Conservation (phyloP, 768 basidiomycete genomes). For the Kondoa subrosea region DNA sequence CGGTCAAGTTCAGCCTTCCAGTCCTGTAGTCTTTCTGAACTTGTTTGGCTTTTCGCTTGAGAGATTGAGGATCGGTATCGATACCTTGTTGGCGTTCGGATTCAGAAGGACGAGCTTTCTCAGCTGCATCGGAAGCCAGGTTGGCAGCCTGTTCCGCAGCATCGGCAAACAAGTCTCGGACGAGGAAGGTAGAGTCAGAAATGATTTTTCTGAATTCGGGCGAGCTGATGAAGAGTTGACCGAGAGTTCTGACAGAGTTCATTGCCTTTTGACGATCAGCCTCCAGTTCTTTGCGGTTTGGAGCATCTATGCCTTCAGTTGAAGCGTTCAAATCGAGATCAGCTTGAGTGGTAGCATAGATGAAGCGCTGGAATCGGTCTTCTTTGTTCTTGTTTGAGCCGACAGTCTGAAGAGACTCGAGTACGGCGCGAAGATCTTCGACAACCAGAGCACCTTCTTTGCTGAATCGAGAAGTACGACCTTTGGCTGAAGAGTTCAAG, state of each 20-base stretch:
- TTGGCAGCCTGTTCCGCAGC: slow-evolving; percentile 31
- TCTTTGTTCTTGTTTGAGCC: slow-evolving; percentile 32
- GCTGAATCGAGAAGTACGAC: slow-evolving; percentile 31
- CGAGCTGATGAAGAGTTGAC: slow-evolving; percentile 26
- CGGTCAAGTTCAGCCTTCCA: slow-evolving; percentile 23
- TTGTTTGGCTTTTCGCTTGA: slow-evolving; percentile 31
- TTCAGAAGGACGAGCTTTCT: slow-evolving; percentile 27
- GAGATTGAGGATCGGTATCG: not conserved
- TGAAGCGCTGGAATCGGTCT: slow-evolving; percentile 30
- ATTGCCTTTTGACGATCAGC: not conserved
- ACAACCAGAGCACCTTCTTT: slow-evolving; percentile 31
- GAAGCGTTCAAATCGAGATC: not conserved
- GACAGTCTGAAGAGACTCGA: slow-evolving; percentile 29
- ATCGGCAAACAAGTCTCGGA: slow-evolving; percentile 33
- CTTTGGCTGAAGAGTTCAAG: slow-evolving; percentile 27
- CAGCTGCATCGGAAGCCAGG: slow-evolving; percentile 29
- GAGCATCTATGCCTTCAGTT: not conserved
- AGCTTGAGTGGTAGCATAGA: slow-evolving; percentile 23
- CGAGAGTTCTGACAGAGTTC: slow-evolving; percentile 30
- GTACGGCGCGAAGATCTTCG: slow-evolving; percentile 28
- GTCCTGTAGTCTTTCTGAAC: slow-evolving; percentile 30
- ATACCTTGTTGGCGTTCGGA: slow-evolving; percentile 24
- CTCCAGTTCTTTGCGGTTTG: not conserved
- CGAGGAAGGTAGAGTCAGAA: slow-evolving; percentile 27
- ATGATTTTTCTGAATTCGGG: not conserved